Conservation (phyloP, 1,139 yeast species). For the Hyphopichia wangnamkhiaoensis region DNA sequence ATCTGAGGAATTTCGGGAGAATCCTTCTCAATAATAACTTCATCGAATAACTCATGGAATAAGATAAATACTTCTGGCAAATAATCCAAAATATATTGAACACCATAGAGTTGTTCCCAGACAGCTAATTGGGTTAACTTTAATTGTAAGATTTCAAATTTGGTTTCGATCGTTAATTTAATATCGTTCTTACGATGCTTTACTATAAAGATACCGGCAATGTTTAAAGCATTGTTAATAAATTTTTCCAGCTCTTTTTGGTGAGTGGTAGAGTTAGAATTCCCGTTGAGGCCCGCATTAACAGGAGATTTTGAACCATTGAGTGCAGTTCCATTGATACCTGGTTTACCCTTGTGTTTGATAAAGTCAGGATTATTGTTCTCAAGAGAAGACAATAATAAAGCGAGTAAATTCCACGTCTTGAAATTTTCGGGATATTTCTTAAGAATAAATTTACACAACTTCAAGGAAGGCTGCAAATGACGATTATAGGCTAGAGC, state of each 20-base stretch:
- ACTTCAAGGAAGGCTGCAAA: conserved; percentile 31
- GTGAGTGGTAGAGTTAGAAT: background rate
- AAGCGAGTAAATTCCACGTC: conserved; percentile 47
- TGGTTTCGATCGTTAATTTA: conserved; percentile 37
- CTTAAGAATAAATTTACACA: conserved; percentile 45
- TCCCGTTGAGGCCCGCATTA: background rate
- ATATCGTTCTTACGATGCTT: conserved; percentile 31
- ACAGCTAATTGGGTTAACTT: conserved; percentile 77
- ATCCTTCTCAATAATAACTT: conserved; percentile 7
- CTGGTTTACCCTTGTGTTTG: conserved; percentile 9
- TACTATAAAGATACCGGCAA: conserved; percentile 40
- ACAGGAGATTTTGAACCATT: conserved; percentile 4
- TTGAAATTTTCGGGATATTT: conserved; percentile 46
- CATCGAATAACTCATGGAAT: conserved; percentile 55
- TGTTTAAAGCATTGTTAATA: conserved; percentile 44
- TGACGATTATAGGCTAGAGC: conserved; percentile 31
- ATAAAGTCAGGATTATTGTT: conserved; percentile 22
- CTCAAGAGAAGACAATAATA: conserved; percentile 32
- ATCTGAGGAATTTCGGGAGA: background rate
- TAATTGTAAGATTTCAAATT: conserved; percentile 64
- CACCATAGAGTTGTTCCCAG: conserved; percentile 63
- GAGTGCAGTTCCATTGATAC: conserved; percentile 3
- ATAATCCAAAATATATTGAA: conserved; percentile 60
- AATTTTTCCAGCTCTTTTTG: conserved; percentile 37
- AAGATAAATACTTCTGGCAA: conserved; percentile 67